Conservation (phyloP, 2,329 filamentous ascomycete species). For the Claviceps monticola region DNA sequence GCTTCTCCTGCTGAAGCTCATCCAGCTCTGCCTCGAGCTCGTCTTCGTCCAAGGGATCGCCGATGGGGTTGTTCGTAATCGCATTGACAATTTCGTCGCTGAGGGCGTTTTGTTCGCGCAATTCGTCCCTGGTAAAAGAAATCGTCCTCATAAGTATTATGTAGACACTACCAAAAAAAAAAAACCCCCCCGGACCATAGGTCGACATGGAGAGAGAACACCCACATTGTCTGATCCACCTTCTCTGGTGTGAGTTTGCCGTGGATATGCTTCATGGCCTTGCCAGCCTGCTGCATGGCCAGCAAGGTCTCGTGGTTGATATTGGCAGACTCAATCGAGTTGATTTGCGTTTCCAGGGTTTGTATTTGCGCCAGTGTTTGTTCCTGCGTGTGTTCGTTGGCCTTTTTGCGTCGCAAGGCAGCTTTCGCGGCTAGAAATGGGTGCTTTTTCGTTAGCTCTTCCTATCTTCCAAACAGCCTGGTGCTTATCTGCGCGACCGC, state of each 20-base stretch:
- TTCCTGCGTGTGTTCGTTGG: conserved; percentile 79
- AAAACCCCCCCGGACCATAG: too few relatives aligned
- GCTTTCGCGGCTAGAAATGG: conserved; percentile 61
- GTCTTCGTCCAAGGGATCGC: conserved; percentile 64
- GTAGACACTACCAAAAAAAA: background rate
- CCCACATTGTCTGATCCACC: conserved; percentile 89
- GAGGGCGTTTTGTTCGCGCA: conserved; percentile 83
- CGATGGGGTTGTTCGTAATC: conserved; percentile 58
- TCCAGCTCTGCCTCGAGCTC: conserved; percentile 81
- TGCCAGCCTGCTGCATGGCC: conserved; percentile 82
- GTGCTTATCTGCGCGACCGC: too few relatives aligned
- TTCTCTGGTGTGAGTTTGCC: conserved; percentile 83
- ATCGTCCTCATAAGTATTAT: background rate
- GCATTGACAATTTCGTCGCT: conserved; percentile 85
- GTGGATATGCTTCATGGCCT: conserved; percentile 89
- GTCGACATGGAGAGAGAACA: conserved; percentile 10
- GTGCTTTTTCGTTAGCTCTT: conserved; percentile 9
- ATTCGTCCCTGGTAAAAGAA: conserved; percentile 53
- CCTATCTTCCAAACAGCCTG: too few relatives aligned
- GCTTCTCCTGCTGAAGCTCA: conserved; percentile 74
- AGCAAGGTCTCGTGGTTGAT: conserved; percentile 95
- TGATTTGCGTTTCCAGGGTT: conserved; percentile 89
- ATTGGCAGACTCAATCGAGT: conserved; percentile 92
- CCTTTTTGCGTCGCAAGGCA: conserved; percentile 87
- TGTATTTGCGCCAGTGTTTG: conserved; percentile 82